A percentile compares a stretch with the other conserved stretches of the same genome.
Evolutionary conservation across 331 rosid genomes (phyloP).

Genomic region (Cydonia oblonga): DNA sequence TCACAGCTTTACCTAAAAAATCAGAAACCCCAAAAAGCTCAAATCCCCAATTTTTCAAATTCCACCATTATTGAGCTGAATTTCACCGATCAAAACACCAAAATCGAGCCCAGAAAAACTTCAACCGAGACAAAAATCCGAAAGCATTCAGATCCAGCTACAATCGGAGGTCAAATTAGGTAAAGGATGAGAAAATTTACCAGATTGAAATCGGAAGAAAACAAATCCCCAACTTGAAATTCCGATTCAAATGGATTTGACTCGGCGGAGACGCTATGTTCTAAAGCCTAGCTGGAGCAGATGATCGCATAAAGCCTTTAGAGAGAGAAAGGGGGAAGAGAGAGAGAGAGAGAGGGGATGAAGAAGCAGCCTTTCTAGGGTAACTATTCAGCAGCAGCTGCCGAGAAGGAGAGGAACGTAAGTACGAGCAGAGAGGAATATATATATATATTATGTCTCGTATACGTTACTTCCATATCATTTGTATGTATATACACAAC

Average conservation of each 20-base stretch:
- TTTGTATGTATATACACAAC: neutral
- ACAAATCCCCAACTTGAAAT: neutral
- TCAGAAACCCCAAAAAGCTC: neutral
- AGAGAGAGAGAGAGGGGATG: neutral
- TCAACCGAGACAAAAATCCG: neutral
- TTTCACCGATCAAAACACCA: neutral
- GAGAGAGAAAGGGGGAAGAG: conserved; percentile 10
- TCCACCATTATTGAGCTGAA: neutral
- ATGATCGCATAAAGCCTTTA: neutral
- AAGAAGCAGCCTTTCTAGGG: conserved; percentile 14
- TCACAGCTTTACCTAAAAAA: neutral
- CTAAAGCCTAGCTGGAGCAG: conserved; percentile 5
- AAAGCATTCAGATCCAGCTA: conserved; percentile 17
- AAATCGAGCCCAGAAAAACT: neutral
- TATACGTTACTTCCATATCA: neutral
- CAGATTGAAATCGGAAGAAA: neutral
- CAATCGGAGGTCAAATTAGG: conserved; percentile 3
- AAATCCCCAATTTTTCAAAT: neutral
- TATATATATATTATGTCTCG: neutral
- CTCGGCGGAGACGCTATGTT: neutral
- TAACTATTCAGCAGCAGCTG: neutral
- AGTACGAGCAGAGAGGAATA: neutral
- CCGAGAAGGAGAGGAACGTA: neutral
- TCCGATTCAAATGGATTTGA: conserved; percentile 5
- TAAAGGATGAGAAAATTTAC: conserved; percentile 18